Evolutionary conservation across 805 yeast genomes (phyloP), one percentile per base, ranked within the genome.

Genomic region (Candida tammaniensis): DNA sequence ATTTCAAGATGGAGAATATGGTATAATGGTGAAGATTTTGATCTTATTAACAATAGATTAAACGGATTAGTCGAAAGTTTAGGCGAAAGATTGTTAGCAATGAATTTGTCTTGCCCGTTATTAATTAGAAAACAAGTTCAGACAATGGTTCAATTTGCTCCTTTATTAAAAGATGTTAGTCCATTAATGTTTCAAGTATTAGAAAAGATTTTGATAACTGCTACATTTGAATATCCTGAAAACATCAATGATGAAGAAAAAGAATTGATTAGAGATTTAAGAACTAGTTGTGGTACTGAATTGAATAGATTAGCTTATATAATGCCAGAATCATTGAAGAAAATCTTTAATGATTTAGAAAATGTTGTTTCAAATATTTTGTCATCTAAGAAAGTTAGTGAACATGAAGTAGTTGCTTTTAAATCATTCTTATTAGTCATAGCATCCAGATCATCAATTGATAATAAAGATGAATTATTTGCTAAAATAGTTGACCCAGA

Each of bases 1-100:
- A 82, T 94, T 16, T 80, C 93, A 9, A 76, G 99, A 52, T 94
- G 99, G 98, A 78, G 86, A 49, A 79, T 87, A 12, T 91, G 97
- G 96, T 88, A 86, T 49, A 72, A 60, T 22, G 77, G 78, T 5
- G 72, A 68, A 4, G 72, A 72, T 16, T 70, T 75, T 33, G 80
- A 74, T 23, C 62, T 64, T 24, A 65, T 77, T 10, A 80, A 79
- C 32, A 67, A 55, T 14, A 65, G 77, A 35, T 61, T 78, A 33
- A 67, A 65, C 29, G 71, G 72, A 32, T 64, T 75, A 29, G 78
- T 83, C 7, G 88, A 86, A 52, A 73, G 70, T 11, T 67, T 87
- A 31, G 84, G 95, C 31, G 82, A 84, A 43, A 75, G 81, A 47
- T 65, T 93, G 39, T 64, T 93, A 38, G 81, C 80, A 22, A 74